Evolutionary conservation across 306 rosid genomes (phyloP).

Genomic region (Arachis stenosperma): DNA sequence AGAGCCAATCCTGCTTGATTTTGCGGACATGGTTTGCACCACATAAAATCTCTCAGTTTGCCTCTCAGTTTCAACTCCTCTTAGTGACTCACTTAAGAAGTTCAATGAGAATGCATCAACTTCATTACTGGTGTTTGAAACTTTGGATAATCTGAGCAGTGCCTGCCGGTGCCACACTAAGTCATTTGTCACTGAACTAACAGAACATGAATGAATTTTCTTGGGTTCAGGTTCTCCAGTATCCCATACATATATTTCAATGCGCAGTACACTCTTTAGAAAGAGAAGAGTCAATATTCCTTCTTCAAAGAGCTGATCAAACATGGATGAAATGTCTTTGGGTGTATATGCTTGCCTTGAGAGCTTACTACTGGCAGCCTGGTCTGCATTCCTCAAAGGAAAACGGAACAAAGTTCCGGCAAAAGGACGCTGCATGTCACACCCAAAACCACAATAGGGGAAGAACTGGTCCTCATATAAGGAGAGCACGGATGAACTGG

Average conservation of each 20-base stretch:
- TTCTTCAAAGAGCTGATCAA: conserved; percentile 82
- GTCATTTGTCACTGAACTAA: conserved; percentile 62
- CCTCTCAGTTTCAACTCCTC: conserved; percentile 62
- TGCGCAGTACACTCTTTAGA: conserved; percentile 71
- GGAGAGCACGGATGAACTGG: conserved; percentile 74
- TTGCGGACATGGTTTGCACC: conserved; percentile 87
- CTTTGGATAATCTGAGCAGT: conserved; percentile 71
- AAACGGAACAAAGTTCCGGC: conserved; percentile 90
- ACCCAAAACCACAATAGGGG: conserved; percentile 90
- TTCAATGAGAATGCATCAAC: conserved; percentile 73
- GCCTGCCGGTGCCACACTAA: conserved; percentile 83
- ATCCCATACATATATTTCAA: conserved; percentile 89
- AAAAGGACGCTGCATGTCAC: conserved; percentile 84
- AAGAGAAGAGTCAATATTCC: conserved; percentile 86
- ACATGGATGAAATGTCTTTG: conserved; percentile 87
- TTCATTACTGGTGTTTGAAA: conserved; percentile 53
- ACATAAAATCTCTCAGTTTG: conserved; percentile 72
- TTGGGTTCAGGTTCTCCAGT: conserved; percentile 65
- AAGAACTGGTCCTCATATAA: conserved; percentile 79
- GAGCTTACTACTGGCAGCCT: conserved; percentile 81
- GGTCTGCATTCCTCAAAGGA: conserved; percentile 82
- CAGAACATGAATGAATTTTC: conserved; percentile 80
- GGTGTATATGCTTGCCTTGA: conserved; percentile 85
- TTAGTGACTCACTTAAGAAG: conserved; percentile 64
- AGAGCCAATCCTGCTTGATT: conserved; percentile 84